phyloP scores from a whole-genome alignment of 352 stramenopile species.

The Phytophthora fragariaefolia region DNA sequence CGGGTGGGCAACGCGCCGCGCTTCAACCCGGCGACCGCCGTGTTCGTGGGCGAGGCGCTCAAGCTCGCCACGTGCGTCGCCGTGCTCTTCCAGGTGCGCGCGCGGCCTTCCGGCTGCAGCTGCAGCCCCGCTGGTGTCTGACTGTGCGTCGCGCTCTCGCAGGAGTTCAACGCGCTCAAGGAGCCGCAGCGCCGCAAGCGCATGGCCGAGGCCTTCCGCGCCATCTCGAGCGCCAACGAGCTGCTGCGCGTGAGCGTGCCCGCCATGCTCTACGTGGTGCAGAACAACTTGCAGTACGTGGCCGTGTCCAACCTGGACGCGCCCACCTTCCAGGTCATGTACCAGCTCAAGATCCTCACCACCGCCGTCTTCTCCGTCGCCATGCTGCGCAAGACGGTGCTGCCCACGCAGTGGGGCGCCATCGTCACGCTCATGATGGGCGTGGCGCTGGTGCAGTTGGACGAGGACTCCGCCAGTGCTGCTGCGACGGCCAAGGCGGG shows the following conservation, averaged over 20 bases:
- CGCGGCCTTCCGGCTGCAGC: not conserved
- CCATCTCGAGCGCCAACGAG: conserved; percentile 69
- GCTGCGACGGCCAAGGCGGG: conserved; percentile 13
- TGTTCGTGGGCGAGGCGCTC: conserved; percentile 75
- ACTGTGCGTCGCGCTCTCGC: conserved; percentile 9
- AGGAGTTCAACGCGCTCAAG: conserved; percentile 38
- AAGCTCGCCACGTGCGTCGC: conserved; percentile 62
- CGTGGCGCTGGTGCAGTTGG: conserved; percentile 80
- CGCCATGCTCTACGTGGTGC: conserved; percentile 81
- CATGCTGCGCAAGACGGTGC: conserved; percentile 71
- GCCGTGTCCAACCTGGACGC: conserved; percentile 84
- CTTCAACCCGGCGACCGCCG: conserved; percentile 79
- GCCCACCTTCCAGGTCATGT: conserved; percentile 82
- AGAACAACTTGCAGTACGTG: conserved; percentile 89
- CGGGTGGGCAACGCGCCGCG: conserved; percentile 70
- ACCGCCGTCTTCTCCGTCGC: conserved; percentile 89
- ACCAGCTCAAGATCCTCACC: conserved; percentile 91
- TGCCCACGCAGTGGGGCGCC: conserved; percentile 79
- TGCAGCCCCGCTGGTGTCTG: too few relatives aligned
- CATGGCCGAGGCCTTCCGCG: conserved; percentile 34
- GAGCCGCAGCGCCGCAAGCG: conserved; percentile 36
- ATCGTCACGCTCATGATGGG: conserved; percentile 85
- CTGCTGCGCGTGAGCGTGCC: conserved; percentile 79
- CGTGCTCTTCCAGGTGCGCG: conserved; percentile 53
- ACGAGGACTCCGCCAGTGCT: conserved; percentile 42